phyloP scores from a whole-genome alignment of 331 rosid species.

The Acacia pycnantha region DNA sequence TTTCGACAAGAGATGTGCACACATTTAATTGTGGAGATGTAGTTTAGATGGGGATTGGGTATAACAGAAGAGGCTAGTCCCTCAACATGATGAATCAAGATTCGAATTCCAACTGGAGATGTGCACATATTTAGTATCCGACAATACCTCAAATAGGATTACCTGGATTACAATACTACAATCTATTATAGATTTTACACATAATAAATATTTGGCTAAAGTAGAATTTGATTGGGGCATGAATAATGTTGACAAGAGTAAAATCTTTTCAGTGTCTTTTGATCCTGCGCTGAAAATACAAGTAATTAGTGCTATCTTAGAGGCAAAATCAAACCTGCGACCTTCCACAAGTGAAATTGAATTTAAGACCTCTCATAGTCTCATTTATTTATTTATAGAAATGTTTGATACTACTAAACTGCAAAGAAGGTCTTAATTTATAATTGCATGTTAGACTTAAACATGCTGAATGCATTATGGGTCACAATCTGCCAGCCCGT shows the following conservation, averaged over 20 bases:
- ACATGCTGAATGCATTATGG: neutral
- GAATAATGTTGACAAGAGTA: neutral
- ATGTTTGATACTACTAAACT: no score
- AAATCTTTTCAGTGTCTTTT: neutral
- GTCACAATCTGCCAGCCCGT: neutral
- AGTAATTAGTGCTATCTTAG: neutral
- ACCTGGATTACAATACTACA: no score
- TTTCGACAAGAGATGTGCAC: rapidly evolving
- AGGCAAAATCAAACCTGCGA: neutral
- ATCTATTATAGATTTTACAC: neutral
- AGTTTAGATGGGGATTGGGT: no score
- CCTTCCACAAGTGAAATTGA: neutral
- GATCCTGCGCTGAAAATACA: neutral
- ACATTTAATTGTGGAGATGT: no score
- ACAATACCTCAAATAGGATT: no score
- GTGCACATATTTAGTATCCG: no score
- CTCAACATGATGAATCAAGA: no score
- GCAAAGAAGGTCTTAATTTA: neutral
- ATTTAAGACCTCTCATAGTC: no score
- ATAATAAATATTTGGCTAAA: neutral
- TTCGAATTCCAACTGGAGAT: no score
- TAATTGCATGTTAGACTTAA: neutral
- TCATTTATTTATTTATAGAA: neutral
- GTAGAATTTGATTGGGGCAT: neutral
- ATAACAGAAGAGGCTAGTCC: no score